A percentile compares a stretch with the other conserved stretches of the same genome.
Evolutionary conservation across 2,329 filamentous ascomycete species (phyloP).

Genomic region (Sclerotinia sclerotiorum): DNA sequence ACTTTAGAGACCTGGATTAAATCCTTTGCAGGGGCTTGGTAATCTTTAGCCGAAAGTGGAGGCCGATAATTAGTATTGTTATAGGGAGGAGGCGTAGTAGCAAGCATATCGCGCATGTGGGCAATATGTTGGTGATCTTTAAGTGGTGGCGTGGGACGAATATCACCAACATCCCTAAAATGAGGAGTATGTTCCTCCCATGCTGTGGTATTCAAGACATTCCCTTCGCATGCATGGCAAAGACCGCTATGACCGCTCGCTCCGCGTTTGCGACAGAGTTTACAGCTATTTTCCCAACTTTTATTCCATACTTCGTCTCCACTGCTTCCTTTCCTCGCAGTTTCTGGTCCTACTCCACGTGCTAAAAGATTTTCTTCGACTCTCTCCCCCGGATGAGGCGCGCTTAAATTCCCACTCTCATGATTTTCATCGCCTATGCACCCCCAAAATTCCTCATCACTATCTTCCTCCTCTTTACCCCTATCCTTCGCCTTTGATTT

Average conservation of each 20-base stretch:
- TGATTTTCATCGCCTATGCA: conserved; percentile 1
- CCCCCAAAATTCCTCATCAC: conserved; percentile 14
- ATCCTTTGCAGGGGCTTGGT: no score
- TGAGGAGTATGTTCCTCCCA: not conserved
- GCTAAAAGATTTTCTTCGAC: not conserved
- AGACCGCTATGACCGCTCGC: not conserved
- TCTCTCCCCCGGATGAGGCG: not conserved
- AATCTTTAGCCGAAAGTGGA: not conserved
- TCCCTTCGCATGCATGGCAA: conserved; percentile 1
- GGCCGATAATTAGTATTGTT: not conserved
- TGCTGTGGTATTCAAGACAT: not conserved
- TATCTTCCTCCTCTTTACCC: not conserved
- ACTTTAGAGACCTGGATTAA: not conserved
- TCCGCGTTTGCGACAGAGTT: conserved; percentile 5
- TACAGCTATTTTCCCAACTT: not conserved
- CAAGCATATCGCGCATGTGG: not conserved
- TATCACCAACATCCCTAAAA: not conserved
- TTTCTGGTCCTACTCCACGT: not conserved
- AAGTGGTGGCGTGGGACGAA: conserved; percentile 2
- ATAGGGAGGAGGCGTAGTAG: not conserved
- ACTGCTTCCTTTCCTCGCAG: not conserved
- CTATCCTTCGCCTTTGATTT: not conserved
- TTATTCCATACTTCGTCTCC: not conserved
- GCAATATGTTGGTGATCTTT: conserved; percentile 5
- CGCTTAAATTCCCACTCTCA: not conserved